Base-by-base conservation (phyloP, 169 alveolate species). In the Eimeria falciformis region DNA sequence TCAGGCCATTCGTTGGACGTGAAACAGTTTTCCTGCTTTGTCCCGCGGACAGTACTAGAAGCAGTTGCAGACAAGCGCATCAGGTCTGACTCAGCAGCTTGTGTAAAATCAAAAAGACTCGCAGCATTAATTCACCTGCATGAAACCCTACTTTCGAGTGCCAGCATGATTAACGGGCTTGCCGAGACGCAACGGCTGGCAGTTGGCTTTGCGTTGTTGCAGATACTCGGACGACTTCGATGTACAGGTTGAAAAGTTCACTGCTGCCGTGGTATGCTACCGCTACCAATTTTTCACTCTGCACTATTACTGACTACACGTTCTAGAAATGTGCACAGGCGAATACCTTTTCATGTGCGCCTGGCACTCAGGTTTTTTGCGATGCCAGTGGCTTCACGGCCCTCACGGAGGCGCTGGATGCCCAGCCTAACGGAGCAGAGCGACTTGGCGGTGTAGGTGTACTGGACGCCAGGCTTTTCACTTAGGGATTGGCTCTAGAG, bases 361-460 rank as follows among this genome's bases (percentile, higher is more conserved):
- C 53, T 81, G 55, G 5, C n/a, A 25, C 23, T 27, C 83, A 93
- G 95, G 94, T 94, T 69, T 95, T 95, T 91, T 94, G 96, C 85
- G 97, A 95, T 25, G 97, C 97, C 46, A 92, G 95, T 17, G 97
- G 97, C 53, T 95, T 95, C 79, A 95, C 97, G 58, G 96, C 97
- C 6, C 78, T 95, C 33, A 95, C 97, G 29, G 96, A 94, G 25
- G 96, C 96, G 29, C 91, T 95, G 27, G 95, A 92, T 40, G 90
- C 92, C 73, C 94, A 94, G 65, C 94, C 96, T 21, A 95, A 95
- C 84, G 97, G 97, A 2, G 97, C 96, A 46, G 97, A 95, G 71
- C 90, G 95, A 2, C 90, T 95, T 66, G 96, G 96, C 56, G 94
- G 94, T 25, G 95, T 94, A 66, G 7, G 92, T 45, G 12, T 53